Evolutionary conservation across 139 green algal genomes (phyloP).

Genomic region (Picochlorum sp.): DNA sequence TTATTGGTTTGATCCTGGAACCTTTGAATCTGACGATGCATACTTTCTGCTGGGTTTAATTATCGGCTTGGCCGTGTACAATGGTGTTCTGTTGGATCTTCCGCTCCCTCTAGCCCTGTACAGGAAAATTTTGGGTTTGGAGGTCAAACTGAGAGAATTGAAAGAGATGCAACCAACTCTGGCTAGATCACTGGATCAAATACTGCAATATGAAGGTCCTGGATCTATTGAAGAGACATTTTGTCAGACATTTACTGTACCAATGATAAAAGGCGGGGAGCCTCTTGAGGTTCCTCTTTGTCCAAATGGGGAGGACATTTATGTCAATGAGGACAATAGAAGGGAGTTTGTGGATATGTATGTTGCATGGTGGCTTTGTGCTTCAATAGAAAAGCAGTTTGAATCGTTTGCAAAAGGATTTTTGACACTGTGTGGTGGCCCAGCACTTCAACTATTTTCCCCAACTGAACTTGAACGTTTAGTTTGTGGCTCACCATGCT

Average conservation of each 20-base stretch:
- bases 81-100: slow-evolving; percentile 86
- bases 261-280: slow-evolving; percentile 57
- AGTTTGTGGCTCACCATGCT: slow-evolving; percentile 77
- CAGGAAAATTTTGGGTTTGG: slow-evolving; percentile 74
- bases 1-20: slow-evolving; percentile 70
- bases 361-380: slow-evolving; percentile 63
- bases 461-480: slow-evolving; percentile 78
- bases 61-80: slow-evolving; percentile 87
- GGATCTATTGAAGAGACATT: slow-evolving; percentile 67
- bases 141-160: slow-evolving; percentile 65
- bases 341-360: slow-evolving; percentile 73
- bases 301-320: slow-evolving; percentile 49
- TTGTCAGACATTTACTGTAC: slow-evolving; percentile 68
- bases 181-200: slow-evolving; percentile 44
- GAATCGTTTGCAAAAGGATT: slow-evolving; percentile 77
- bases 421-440: slow-evolving; percentile 71
- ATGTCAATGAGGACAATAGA: slow-evolving; percentile 79
- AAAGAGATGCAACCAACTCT: slow-evolving; percentile 79
- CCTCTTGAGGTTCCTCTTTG: slow-evolving; percentile 31
- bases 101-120: slow-evolving; percentile 78
- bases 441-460: slow-evolving; percentile 79
- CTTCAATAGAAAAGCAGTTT: slow-evolving; percentile 50
- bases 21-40: slow-evolving; percentile 54
- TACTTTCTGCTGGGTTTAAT: slow-evolving; percentile 82
- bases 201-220: slow-evolving; percentile 54